A percentile compares a stretch with the other conserved stretches of the same genome.
phyloP scores from a whole-genome alignment of 331 rosid genomes.

The Rhamnella rubrinervis region DNA sequence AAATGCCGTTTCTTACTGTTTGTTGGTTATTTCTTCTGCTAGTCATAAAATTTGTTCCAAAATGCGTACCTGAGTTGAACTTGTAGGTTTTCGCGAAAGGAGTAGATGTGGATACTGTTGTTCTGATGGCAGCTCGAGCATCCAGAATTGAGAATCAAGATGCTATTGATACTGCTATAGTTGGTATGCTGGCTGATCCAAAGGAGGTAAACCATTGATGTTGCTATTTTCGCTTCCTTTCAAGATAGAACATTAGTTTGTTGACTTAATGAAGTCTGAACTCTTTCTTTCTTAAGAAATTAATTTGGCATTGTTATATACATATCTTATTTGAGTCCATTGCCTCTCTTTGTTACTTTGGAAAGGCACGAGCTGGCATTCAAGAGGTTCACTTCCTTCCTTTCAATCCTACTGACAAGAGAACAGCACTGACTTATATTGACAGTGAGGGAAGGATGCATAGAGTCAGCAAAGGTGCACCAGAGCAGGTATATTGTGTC shows the following conservation, averaged over 20 bases:
- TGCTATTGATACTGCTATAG: constrained; percentile 95
- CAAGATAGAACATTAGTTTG: neutral
- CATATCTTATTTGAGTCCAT: neutral
- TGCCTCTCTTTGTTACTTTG: constrained; percentile 11
- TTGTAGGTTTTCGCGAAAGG: constrained; percentile 84
- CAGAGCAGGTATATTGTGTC: constrained; percentile 73
- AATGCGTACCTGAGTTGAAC: constrained; percentile 21
- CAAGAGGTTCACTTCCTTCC: constrained; percentile 98
- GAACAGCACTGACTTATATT: constrained; percentile 91
- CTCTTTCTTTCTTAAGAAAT: constrained; percentile 14
- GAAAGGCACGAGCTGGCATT: constrained; percentile 91
- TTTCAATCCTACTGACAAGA: constrained; percentile 96
- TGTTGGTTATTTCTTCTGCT: neutral
- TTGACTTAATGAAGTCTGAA: constrained; percentile 1
- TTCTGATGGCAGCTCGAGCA: constrained; percentile 96
- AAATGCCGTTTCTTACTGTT: constrained; percentile 21
- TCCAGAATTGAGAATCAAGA: constrained; percentile 97
- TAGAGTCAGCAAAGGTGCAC: constrained; percentile 99
- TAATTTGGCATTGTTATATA: constrained; percentile 4
- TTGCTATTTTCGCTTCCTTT: neutral
- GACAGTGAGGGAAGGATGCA: constrained; percentile 90
- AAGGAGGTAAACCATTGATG: constrained; percentile 65
- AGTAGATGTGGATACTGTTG: constrained; percentile 85
- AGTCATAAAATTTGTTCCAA: constrained; percentile 9
- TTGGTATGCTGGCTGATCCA: constrained; percentile 96